A percentile compares a stretch with the other conserved stretches of the same genome.
Conservation (phyloP, 345 rosid genomes). For the Moricandia arvensis region DNA sequence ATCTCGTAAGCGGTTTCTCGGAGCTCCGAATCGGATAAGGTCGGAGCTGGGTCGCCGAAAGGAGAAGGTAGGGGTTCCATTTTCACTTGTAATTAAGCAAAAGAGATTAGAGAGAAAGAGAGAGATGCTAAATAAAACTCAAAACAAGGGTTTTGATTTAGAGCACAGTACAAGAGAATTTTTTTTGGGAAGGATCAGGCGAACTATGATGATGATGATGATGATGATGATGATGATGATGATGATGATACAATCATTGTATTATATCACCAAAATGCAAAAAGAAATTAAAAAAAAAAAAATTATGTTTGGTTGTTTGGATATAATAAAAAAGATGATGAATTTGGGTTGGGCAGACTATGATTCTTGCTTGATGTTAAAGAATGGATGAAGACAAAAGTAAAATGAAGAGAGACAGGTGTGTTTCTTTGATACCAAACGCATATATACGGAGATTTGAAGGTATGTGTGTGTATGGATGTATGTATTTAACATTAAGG, state of each 20-base stretch:
- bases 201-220: not conserved
- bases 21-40: constrained; percentile 70
- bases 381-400: constrained; percentile 18
- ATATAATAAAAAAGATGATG: not conserved
- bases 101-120: not conserved
- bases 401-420: constrained; percentile 8
- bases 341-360: not conserved
- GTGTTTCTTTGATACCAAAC: constrained; percentile 16
- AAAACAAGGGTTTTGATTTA: constrained; percentile 5
- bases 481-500: not conserved
- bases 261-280: not conserved
- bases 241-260: not conserved
- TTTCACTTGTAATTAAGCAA: constrained; percentile 2
- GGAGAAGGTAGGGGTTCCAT: constrained; percentile 52
- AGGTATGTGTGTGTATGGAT: not conserved
- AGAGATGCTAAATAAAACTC: not conserved
- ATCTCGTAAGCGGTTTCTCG: constrained; percentile 92
- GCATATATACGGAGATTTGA: not conserved
- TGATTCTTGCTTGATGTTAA: constrained; percentile 36
- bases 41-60: constrained; percentile 48
- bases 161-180: not conserved
- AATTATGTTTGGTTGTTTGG: not conserved
- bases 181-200: not conserved
- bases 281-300: not conserved
- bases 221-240: too few species aligned